Base-by-base conservation (phyloP, 2,329 filamentous ascomycete species). In the Venturia effusa region DNA sequence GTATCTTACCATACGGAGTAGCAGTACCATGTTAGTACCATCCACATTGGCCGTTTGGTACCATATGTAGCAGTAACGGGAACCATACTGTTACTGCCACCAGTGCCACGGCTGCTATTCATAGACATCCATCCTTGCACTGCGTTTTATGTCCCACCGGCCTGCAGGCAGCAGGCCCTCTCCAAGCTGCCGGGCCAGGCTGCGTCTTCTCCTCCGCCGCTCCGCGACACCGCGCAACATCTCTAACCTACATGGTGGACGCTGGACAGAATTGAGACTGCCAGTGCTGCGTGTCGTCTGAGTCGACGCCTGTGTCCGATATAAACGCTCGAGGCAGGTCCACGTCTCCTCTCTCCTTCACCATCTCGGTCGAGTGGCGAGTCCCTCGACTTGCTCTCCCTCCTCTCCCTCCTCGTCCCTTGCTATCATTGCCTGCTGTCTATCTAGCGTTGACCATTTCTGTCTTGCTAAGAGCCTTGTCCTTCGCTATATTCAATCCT, bases 401-500 rank as follows among this genome's bases (percentile, higher is more conserved):
- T 3, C 19, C 40, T 27, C 4, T 60, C 40, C 15, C 57, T 39
- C 57, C n/a, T 15, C 57, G 34, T 60, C 32, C 15, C 1, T n/a
- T 60, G 32, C 57, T 60, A 43, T 32, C 22, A 24, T 43, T 51
- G n/a, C 51, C 60, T 62, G 60, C 40, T 61, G 40, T 41, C 40
- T 62, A 34, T 41, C 60, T 62, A 41, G 40, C 24, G 30, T 48
- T 34, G 41, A 51, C 40, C 30, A 41, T 48, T 41, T 62, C 51
- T 32, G 32, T 19, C 41, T 45, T 51, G 39, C 39, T 37, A 45
- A 54, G 41, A 51, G 39, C 39, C 40, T 24, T 62, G 32, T 45
- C 39, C 41, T 54, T 30, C 41, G 11, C 60, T 51, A 48, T 48
- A 62, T 19, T n/a, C 22, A 62, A 37, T 41, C 60, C 37, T 32